Conservation (phyloP, 345 rosid genomes). For the Pseudoturritis turrita region DNA sequence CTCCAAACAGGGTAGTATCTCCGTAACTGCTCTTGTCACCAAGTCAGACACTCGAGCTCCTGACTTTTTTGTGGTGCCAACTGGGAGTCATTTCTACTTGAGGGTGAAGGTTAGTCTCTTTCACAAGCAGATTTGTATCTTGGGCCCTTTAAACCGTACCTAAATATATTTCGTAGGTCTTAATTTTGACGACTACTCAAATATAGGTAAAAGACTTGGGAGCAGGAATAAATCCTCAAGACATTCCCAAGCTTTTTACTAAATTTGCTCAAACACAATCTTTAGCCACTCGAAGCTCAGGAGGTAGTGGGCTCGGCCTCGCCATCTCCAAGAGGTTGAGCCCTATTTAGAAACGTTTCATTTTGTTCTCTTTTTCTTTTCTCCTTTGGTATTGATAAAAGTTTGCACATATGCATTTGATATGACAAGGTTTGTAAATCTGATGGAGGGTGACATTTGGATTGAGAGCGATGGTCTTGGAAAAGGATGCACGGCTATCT, state of each 20-base stretch:
- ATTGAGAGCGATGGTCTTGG: constrained; percentile 95
- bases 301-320: constrained; percentile 96
- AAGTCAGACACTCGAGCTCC: constrained; percentile 66
- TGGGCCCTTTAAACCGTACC: neutral
- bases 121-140: neutral
- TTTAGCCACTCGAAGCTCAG: constrained; percentile 52
- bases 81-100: constrained; percentile 76
- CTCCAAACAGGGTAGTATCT: constrained; percentile 80
- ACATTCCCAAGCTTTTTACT: constrained; percentile 78
- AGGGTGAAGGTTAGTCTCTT: constrained; percentile 74
- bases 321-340: constrained; percentile 95
- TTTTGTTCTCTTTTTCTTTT: neutral
- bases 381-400: constrained; percentile 3
- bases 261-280: constrained; percentile 87
- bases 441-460: constrained; percentile 98
- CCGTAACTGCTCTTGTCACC: constrained; percentile 68
- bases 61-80: constrained; percentile 55
- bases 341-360: neutral
- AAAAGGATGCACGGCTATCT: constrained; percentile 84
- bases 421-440: constrained; percentile 79
- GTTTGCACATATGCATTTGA: neutral
- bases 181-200: neutral
- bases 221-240: constrained; percentile 79
- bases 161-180: neutral
- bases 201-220: constrained; percentile 90